Base-by-base conservation (phyloP, 352 stramenopile genomes). In the Thalassiosira delicatula region DNA sequence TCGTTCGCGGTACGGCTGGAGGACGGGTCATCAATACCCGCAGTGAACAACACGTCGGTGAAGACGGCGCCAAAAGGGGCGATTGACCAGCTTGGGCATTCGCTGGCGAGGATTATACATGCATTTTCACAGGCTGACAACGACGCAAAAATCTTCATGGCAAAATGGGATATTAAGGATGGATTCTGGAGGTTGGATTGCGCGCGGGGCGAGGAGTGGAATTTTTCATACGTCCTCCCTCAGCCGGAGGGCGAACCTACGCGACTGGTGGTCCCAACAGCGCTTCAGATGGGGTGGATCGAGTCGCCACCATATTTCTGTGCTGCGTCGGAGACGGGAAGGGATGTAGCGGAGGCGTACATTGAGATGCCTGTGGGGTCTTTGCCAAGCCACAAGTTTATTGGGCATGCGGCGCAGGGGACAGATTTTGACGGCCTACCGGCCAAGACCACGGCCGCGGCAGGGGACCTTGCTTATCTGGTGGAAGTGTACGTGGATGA, bases 201-300 rank as follows among this genome's bases (percentile, higher is more conserved):
- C 23, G 4, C 0, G 14, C 7, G 46, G 19, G 60, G 60, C 7
- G 27, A 49, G 17, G 60, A 79, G 27, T 79, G 71, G 71, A 79
- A 79, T 30, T 79, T 72, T 60, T 42, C 59, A 2, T 73, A 79
- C 59, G 71, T 79, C 1, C 40, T 79, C 29, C 71, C 71, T 42
- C 3, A 60, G 12, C 0, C 23, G 12, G 21, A 29, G 27, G 40
- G 37, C 14, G 27, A 66, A 56, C 35, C 33, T 21, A 19, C 51
- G 2, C 25, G 56, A 25, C 21, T 86, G 33, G 78, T 85, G 29
- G 56, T 85, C 23, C 78, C 78, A 68, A 57, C 40, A 1, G 54
- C 78, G 17, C 29, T 84, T 0, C 70, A 84, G 25, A 84, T 84
- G 69, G 78, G 78, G 14, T 85, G 78, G 71, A 51, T 59, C 8